Base-by-base conservation (phyloP, 768 basidiomycete genomes). In the Daedaleopsis sinensis region DNA sequence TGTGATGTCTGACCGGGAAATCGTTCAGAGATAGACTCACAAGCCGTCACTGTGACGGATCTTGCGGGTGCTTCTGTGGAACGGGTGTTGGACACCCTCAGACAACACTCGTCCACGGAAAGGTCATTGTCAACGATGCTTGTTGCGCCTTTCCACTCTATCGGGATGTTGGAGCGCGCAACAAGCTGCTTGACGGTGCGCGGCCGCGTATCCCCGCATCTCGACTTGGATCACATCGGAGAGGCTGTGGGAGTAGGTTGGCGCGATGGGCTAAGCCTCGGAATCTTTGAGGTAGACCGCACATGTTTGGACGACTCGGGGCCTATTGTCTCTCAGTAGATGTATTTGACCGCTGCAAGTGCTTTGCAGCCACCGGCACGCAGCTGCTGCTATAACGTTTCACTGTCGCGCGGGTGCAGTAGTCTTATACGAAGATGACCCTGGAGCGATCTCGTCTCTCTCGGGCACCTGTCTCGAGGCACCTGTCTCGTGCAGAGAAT, bases 141-240 rank as follows among this genome's bases (percentile, higher is more conserved):
- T 5, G 77, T 76, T 44, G 68, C 74, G 1, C 75, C 78, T 1
- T 47, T 72, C 19, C 62, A 74, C 35, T 67, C 76, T 55, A 63
- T 65, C 48, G 47, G 54, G 42, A 61, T 36, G 18, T 55, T 78
- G 8, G 65, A 68, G 9, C 21, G 19, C 3, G 37, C 49, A 9
- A 35, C 71, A 8, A 59, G 52, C 36, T 78, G 74, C 63, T 62
- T 73, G n/a, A 15, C 50, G 18, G 52, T 69, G 6, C 35, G 72
- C 35, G 44, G 56, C 55, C 63, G 65, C 48, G 67, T 78, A 44
- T 77, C 70, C 51, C 73, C 76, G 2, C 78, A 79, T 55, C 76
- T 79, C 11, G 76, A 76, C 60, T 49, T 79, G 32, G 77, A 79
- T 60, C 76, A 77, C 55, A 52, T 79, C 24, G 52, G 67, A 12